Percentiles rank a stretch among this genome's conserved stretches.
These are phyloP conservation scores for Sporothrix curviconia DNA, from an alignment of 2,329 filamentous ascomycete genomes.

Conservation along the genomic window DNA sequence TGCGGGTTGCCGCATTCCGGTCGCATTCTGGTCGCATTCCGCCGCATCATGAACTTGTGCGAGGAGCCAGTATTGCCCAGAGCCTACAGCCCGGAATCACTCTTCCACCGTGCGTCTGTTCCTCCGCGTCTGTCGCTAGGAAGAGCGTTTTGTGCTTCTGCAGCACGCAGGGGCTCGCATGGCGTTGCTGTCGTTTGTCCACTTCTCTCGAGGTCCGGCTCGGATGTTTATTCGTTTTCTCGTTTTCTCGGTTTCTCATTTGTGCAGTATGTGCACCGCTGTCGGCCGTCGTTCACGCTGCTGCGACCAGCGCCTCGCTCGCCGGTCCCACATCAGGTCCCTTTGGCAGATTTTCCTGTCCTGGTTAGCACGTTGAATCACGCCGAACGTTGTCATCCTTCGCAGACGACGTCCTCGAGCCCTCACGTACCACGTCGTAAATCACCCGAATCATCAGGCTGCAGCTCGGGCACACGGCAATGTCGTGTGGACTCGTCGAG, in stretches of 20 bases:
- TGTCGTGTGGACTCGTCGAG: conserved; percentile 76
- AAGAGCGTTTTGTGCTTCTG: too few species aligned
- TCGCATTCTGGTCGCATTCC: too few species aligned
- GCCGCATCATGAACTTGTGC: too few species aligned
- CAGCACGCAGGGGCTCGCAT: too few species aligned
- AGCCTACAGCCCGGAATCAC: too few species aligned
- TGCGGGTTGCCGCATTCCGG: too few species aligned
- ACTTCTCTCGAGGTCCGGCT: too few species aligned
- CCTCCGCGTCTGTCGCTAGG: too few species aligned
- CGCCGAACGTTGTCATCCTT: too few species aligned
- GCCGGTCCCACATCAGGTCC: conserved; percentile 1
- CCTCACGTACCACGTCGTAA: conserved; percentile 70
- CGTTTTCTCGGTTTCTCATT: neutral
- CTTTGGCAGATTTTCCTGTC: conserved; percentile 10
- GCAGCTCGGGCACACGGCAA: conserved; percentile 96
- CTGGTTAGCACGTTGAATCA: neutral
- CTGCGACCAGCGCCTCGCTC: conserved; percentile 7
- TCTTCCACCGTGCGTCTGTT: too few species aligned
- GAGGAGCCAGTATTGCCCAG: too few species aligned
- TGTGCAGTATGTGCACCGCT: neutral
- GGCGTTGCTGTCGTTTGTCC: neutral
- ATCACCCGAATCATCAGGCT: conserved; percentile 95
- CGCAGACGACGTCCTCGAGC: too few species aligned
- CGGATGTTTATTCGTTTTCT: neutral
- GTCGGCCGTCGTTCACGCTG: neutral